Conservation (phyloP, 305 asterid genomes). For the Fraxinus sp. region DNA sequence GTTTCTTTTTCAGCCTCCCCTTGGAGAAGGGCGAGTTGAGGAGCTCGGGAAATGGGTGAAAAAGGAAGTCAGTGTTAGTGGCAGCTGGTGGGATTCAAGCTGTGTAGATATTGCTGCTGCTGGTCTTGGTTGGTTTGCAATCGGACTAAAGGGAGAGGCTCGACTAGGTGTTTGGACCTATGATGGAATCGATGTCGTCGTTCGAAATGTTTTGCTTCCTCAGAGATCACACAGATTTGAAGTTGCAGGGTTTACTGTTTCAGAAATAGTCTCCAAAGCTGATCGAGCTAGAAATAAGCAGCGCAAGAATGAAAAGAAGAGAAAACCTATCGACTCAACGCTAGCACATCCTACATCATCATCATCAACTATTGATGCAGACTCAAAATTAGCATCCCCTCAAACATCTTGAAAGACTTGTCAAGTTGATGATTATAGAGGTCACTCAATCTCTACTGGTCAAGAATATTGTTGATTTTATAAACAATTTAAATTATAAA, state of each 20-base stretch:
- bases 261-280: conserved; percentile 69
- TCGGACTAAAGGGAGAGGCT: conserved; percentile 84
- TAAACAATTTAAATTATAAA: too few species aligned
- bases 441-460: not conserved
- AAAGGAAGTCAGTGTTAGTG: conserved; percentile 54
- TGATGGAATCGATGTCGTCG: conserved; percentile 63
- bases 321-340: conserved; percentile 20
- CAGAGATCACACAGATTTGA: conserved; percentile 62
- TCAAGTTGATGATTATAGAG: not conserved
- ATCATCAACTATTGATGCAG: conserved; percentile 5
- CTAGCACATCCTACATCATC: conserved; percentile 22
- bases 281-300: conserved; percentile 56
- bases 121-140: conserved; percentile 91
- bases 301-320: conserved; percentile 37
- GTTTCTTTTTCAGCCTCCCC: conserved; percentile 66
- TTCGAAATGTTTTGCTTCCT: conserved; percentile 69
- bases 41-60: conserved; percentile 80
- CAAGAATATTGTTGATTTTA: not conserved
- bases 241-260: conserved; percentile 79
- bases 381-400: not conserved
- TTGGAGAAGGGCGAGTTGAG: conserved; percentile 58
- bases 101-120: conserved; percentile 70
- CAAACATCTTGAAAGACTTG: not conserved
- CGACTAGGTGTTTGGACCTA: conserved; percentile 70
- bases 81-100: conserved; percentile 70